Percentiles rank a stretch among this genome's conserved stretches.
Conservation (phyloP, 2,329 filamentous ascomycete genomes). For the Colletotrichum australisinense region DNA sequence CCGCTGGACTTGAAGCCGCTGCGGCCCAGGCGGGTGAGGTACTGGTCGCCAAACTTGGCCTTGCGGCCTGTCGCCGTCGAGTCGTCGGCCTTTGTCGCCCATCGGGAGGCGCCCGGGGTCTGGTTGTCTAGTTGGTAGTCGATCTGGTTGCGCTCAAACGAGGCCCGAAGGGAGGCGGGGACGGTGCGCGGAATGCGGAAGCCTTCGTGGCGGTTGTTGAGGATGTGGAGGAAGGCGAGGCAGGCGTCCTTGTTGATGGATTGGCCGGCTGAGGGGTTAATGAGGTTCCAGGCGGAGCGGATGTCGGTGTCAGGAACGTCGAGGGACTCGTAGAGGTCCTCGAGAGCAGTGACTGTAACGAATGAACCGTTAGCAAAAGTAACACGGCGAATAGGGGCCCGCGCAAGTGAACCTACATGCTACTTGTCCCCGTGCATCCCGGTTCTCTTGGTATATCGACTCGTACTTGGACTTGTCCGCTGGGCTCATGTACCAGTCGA, state of each 20-base stretch:
- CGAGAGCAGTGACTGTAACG: slow-evolving; percentile 76
- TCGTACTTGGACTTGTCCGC: slow-evolving; percentile 93
- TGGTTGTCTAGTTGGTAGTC: slow-evolving; percentile 92
- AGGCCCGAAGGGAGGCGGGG: slow-evolving; percentile 88
- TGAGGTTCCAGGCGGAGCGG: slow-evolving; percentile 94
- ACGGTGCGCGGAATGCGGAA: slow-evolving; percentile 93
- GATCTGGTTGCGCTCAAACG: slow-evolving; percentile 95
- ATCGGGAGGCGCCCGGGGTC: slow-evolving; percentile 73
- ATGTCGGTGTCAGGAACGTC: slow-evolving; percentile 83
- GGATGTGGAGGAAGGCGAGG: slow-evolving; percentile 94
- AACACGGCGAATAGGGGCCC: not conserved
- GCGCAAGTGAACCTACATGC: slow-evolving; percentile 66
- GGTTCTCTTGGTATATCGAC: slow-evolving; percentile 94
- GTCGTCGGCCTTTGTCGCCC: slow-evolving; percentile 83
- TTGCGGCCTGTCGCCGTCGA: slow-evolving; percentile 88
- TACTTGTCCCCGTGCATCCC: slow-evolving; percentile 87
- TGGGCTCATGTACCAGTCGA: slow-evolving; percentile 99
- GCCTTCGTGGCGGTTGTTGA: slow-evolving; percentile 95
- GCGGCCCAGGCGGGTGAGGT: slow-evolving; percentile 89
- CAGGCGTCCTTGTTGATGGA: slow-evolving; percentile 95
- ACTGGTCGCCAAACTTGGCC: slow-evolving; percentile 97
- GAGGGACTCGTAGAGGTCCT: slow-evolving; percentile 86
- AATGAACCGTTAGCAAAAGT: slow-evolving; percentile 5
- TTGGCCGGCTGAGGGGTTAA: slow-evolving; percentile 87
- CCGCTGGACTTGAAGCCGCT: slow-evolving; percentile 83